Evolutionary conservation across 192 early-diverging fungal genomes (phyloP), one percentile per base, ranked within the genome.

Genomic region (Geranomyces variabilis): DNA sequence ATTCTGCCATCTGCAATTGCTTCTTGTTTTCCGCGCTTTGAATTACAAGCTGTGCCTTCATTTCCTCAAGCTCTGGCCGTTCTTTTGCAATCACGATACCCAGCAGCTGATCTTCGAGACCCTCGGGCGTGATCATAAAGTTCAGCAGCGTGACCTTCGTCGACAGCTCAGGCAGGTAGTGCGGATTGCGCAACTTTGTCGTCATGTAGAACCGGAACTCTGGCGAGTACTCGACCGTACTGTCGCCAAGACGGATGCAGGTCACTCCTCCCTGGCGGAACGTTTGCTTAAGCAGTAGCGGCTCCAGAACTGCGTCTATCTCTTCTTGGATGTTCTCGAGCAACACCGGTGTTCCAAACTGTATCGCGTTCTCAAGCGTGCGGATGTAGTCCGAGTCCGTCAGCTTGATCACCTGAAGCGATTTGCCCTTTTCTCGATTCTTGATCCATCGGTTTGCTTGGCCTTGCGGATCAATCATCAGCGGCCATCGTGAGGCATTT

Each of bases 71-170:
- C 66, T 87, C 86, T 0, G 86, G 86, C 28, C 86, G 46, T 67
- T 87, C 86, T 66, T 87, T 87, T 13, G 86, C 86, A 70, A 87
- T 87, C 6, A 87, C 86, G 68, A 87, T 87, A 29, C 86, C 86
- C 29, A 87, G 81, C 24, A 87, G 70, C 62, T 87, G 86, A 67
- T 87, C 86, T 73, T 87, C 84, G 36, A 87, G 75, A 6, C 86
- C 86, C 71, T 87, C 86, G 4, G 86, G 86, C 4, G 86, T 87
- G 49, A 87, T 87, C 86, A 87, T 87, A 46, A 87, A 87, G 66
- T 87, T 87, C 26, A 87, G 67, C 43, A 87, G 41, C 7, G 86
- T 87, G 1, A 87, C 86, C 67, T 85, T 84, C 1, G 84, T 87
- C 1, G 86, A 87, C 10, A 87, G 77, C 63, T 87, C 86, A 0